These are phyloP conservation scores for Agrocybe praecox DNA, from an alignment of 768 basidiomycete genomes.

Conservation along the genomic window DNA sequence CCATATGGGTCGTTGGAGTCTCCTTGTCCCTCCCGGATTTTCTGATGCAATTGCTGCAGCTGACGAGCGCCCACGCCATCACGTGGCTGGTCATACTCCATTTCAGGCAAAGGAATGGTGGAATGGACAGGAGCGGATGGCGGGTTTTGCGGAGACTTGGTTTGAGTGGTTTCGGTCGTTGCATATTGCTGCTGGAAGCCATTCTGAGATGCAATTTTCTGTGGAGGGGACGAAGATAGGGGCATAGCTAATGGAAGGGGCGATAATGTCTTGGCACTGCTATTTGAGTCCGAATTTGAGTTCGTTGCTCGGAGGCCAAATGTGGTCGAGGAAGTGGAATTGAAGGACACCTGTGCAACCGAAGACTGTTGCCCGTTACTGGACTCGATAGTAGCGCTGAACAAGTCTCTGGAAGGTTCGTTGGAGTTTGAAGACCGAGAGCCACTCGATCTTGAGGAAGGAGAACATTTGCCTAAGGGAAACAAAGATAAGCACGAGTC, in stretches of 20 bases:
- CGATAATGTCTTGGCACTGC: constrained; percentile 14
- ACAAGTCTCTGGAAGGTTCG: not conserved
- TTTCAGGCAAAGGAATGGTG: constrained; percentile 34
- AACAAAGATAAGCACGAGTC: constrained; percentile 17
- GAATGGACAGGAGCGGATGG: constrained; percentile 33
- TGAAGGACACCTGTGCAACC: not conserved
- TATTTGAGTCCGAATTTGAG: constrained; percentile 1
- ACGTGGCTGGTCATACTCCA: constrained; percentile 19
- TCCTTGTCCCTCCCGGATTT: constrained; percentile 1
- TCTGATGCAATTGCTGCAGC: constrained; percentile 10
- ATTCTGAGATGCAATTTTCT: not conserved
- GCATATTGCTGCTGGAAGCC: constrained; percentile 5
- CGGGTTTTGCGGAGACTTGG: constrained; percentile 4
- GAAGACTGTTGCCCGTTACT: not conserved
- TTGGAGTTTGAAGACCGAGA: not conserved
- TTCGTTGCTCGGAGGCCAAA: constrained; percentile 4
- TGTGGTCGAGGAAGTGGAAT: not conserved
- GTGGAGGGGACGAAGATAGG: constrained; percentile 10
- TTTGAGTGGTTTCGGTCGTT: not conserved
- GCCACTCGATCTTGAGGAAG: not conserved
- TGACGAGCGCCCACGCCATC: constrained; percentile 11
- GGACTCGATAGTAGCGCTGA: not conserved
- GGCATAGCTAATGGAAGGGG: constrained; percentile 16
- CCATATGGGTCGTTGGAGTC: not conserved
- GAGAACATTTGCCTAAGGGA: constrained; percentile 2